Evolutionary conservation across 495 filamentous ascomycete genomes (phyloP).

Genomic region (Penicillium manginii): DNA sequence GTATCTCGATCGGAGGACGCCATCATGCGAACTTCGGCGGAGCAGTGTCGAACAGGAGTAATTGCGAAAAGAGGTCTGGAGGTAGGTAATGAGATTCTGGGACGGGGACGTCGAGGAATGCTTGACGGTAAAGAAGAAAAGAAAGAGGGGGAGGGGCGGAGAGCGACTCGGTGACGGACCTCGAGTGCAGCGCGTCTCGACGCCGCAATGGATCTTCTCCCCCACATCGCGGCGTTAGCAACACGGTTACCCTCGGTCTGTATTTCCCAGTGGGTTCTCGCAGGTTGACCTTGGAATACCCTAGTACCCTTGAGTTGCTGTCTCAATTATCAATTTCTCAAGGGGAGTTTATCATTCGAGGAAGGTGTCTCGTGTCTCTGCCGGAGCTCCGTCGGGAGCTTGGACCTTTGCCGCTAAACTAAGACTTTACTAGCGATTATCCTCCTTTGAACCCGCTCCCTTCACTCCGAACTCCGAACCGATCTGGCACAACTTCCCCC

Average conservation of each 20-base stretch:
- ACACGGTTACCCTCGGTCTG: constrained; percentile 33
- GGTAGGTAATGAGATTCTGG: constrained; percentile 22
- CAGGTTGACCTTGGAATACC: too few species aligned
- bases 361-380: too few species aligned
- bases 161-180: constrained; percentile 29
- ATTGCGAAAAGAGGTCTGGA: constrained; percentile 18
- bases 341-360: too few species aligned
- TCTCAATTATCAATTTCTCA: too few species aligned
- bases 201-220: constrained; percentile 42
- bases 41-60: constrained; percentile 35
- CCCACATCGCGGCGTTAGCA: constrained; percentile 40
- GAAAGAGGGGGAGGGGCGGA: constrained; percentile 33
- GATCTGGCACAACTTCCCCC: background rate
- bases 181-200: constrained; percentile 35
- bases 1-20: constrained; percentile 53
- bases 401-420: constrained; percentile 63
- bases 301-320: too few species aligned
- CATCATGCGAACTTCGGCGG: constrained; percentile 49
- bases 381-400: constrained; percentile 46
- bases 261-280: constrained; percentile 1
- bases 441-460: background rate
- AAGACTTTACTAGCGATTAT: constrained; percentile 40
- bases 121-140: constrained; percentile 17
- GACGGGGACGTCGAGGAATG: constrained; percentile 18
- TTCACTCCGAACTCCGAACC: too few species aligned